phyloP scores from a whole-genome alignment of 2,329 filamentous ascomycete genomes.

The Pestalotiopsis sp. region DNA sequence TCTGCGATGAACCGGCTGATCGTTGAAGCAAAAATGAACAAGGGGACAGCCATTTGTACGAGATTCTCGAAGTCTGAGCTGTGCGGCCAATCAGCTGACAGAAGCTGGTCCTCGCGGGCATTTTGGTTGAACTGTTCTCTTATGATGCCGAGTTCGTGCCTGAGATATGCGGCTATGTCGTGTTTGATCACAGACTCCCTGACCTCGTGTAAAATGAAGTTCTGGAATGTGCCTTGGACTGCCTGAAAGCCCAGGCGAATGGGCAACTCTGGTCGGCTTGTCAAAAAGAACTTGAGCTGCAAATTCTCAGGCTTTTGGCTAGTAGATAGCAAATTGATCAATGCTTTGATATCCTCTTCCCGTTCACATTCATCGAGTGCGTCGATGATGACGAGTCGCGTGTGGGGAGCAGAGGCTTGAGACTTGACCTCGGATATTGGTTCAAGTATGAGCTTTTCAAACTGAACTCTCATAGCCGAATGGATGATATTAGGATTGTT shows the following conservation, averaged over 20 bases:
- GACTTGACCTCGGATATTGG: slow-evolving; percentile 27
- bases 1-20: slow-evolving; percentile 29
- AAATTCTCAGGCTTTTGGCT: no score
- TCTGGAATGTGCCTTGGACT: slow-evolving; percentile 26
- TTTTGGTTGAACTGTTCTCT: slow-evolving; percentile 19
- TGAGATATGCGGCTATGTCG: slow-evolving; percentile 37
- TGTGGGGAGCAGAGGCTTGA: neutral
- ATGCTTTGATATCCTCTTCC: slow-evolving; percentile 27
- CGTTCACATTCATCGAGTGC: slow-evolving; percentile 36
- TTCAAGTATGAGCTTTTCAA: slow-evolving; percentile 39
- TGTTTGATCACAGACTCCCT: slow-evolving; percentile 28
- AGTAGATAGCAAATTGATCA: slow-evolving; percentile 35
- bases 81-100: slow-evolving; percentile 15
- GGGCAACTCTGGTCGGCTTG: slow-evolving; percentile 40
- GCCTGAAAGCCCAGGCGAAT: slow-evolving; percentile 35
- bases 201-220: slow-evolving; percentile 37
- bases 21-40: slow-evolving; percentile 40
- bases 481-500: slow-evolving; percentile 28
- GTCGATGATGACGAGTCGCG: slow-evolving; percentile 31
- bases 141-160: slow-evolving; percentile 29
- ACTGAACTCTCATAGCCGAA: slow-evolving; percentile 38
- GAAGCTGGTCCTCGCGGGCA: slow-evolving; percentile 11
- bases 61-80: neutral
- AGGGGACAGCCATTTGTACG: slow-evolving; percentile 29
- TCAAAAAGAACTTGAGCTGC: slow-evolving; percentile 39